These are phyloP conservation scores for Lachancea dasiensis DNA, from an alignment of 805 yeast genomes.

Conservation along the genomic window DNA sequence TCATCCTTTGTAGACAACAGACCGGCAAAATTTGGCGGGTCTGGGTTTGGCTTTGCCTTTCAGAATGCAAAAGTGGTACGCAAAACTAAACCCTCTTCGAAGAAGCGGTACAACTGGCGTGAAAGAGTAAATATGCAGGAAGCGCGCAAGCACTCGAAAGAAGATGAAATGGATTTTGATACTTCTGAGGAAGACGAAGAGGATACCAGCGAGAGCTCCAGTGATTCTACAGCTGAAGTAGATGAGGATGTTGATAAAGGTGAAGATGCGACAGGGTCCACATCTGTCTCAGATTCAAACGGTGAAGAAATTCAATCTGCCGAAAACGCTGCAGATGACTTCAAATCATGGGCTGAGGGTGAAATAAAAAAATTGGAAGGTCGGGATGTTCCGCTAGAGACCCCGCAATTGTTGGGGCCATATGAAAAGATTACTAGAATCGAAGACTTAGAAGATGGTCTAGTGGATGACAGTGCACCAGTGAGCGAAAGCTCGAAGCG, in stretches of 20 bases:
- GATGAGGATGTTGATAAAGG: conserved; percentile 31
- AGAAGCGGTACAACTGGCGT: conserved; percentile 73
- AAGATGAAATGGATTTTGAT: conserved; percentile 58
- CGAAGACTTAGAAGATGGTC: conserved; percentile 68
- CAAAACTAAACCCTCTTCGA: conserved; percentile 29
- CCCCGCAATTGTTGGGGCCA: conserved; percentile 44
- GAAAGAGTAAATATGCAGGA: conserved; percentile 45
- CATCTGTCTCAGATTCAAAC: conserved; percentile 29
- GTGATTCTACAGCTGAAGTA: conserved; percentile 5
- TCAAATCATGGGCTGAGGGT: conserved; percentile 84
- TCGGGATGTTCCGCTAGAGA: conserved; percentile 45
- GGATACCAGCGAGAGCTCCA: conserved; percentile 16
- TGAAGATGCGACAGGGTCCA: too few relatives aligned
- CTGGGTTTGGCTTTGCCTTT: conserved; percentile 69
- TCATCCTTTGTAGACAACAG: conserved; percentile 65
- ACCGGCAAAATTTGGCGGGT: conserved; percentile 53
- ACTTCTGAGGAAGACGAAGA: conserved; percentile 24
- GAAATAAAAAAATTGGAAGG: conserved; percentile 64
- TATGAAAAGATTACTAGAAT: conserved; percentile 53
- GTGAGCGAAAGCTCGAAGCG: conserved; percentile 45
- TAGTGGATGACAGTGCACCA: conserved; percentile 59
- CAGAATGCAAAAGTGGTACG: conserved; percentile 45
- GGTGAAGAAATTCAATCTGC: conserved; percentile 16
- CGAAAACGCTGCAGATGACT: conserved; percentile 49
- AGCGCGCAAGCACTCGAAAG: conserved; percentile 38